These are phyloP conservation scores for Moringa oleifera DNA, from an alignment of 345 rosid genomes.

Conservation along the genomic window DNA sequence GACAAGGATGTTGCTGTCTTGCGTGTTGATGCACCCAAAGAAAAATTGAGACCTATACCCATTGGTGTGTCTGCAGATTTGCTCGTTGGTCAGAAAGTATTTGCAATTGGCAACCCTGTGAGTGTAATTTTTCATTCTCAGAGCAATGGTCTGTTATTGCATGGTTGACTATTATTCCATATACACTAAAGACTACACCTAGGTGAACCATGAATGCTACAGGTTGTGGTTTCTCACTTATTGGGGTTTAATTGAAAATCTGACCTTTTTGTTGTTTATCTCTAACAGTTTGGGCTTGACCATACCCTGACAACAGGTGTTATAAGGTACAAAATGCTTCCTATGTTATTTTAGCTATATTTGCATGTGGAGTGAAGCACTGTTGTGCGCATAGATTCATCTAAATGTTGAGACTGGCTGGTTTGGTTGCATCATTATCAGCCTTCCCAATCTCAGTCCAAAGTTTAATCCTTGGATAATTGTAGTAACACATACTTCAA, in stretches of 20 bases:
- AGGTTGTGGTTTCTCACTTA: background rate
- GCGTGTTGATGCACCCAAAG: slow-evolving; percentile 63
- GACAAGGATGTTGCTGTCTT: slow-evolving; percentile 96
- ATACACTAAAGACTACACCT: background rate
- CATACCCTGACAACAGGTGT: slow-evolving; percentile 96
- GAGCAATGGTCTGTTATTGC: background rate
- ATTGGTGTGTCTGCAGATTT: slow-evolving; percentile 89
- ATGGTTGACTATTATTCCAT: slow-evolving; percentile 3
- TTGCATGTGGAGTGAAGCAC: background rate
- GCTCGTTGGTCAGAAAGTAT: slow-evolving; percentile 97
- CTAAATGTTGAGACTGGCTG: background rate
- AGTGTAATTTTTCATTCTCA: slow-evolving; percentile 23
- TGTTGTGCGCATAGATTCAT: background rate
- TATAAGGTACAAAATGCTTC: slow-evolving; percentile 52
- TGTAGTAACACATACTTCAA: background rate
- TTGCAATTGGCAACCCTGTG: slow-evolving; percentile 95
- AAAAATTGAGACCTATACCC: slow-evolving; percentile 79
- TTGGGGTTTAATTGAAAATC: background rate
- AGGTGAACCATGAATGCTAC: background rate
- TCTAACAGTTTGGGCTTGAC: slow-evolving; percentile 89
- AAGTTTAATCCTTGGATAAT: too few species aligned
- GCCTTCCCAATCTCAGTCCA: background rate
- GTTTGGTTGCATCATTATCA: background rate
- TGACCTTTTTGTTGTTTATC: slow-evolving; percentile 5
- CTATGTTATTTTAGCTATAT: background rate